Evolutionary conservation across 2,329 filamentous ascomycete species (phyloP).

Genomic region (Gnomoniopsis sp.): DNA sequence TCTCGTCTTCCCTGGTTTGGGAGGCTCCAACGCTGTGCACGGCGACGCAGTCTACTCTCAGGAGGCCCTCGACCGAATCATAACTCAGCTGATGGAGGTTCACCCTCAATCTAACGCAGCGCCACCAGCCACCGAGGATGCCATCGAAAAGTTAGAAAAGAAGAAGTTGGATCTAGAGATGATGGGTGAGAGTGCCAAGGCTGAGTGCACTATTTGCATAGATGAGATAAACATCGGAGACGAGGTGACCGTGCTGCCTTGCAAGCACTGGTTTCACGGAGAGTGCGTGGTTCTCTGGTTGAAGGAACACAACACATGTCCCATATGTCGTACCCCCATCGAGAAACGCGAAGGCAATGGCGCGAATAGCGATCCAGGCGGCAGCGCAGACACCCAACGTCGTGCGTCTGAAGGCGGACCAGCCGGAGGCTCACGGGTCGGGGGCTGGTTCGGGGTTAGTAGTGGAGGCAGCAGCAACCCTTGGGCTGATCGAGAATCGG

Average conservation of each 20-base stretch:
- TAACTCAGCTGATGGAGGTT: constrained; percentile 84
- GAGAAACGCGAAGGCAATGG: constrained; percentile 32
- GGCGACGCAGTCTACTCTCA: constrained; percentile 89
- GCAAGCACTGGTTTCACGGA: constrained; percentile 91
- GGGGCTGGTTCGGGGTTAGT: background rate
- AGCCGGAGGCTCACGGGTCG: background rate
- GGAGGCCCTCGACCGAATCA: constrained; percentile 84
- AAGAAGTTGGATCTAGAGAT: constrained; percentile 68
- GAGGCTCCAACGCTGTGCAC: constrained; percentile 39
- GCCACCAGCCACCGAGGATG: constrained; percentile 72
- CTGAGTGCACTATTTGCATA: constrained; percentile 94
- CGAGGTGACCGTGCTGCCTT: constrained; percentile 75
- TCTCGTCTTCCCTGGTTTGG: constrained; percentile 43
- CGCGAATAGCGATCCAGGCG: background rate
- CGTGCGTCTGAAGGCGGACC: background rate
- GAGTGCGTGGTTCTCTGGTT: constrained; percentile 81
- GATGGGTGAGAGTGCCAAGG: constrained; percentile 62
- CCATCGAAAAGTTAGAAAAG: constrained; percentile 71
- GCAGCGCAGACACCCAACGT: background rate
- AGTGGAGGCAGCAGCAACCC: background rate
- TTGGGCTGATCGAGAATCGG: background rate
- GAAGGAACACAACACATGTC: constrained; percentile 87
- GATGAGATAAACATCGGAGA: constrained; percentile 72
- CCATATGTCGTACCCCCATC: constrained; percentile 67
- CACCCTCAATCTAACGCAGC: constrained; percentile 73